phyloP scores from a whole-genome alignment of 371 early-diverging fungal genomes.

The Mortierella sp. region DNA sequence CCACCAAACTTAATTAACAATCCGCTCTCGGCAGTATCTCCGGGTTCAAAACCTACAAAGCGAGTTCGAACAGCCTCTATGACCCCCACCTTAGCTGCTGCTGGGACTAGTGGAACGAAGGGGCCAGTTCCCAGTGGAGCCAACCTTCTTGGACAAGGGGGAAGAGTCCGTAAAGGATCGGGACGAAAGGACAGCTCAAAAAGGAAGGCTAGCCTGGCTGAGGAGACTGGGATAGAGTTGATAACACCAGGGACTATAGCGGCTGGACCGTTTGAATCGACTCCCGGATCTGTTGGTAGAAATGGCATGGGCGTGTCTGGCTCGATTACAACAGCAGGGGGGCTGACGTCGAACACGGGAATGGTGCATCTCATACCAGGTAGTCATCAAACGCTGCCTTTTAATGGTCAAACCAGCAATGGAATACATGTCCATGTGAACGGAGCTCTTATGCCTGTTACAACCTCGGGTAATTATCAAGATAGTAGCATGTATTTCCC shows the following conservation, averaged over 20 bases:
- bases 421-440: background rate
- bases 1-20: background rate
- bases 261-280: constrained; percentile 17
- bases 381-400: background rate
- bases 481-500: background rate
- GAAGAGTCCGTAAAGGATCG: constrained; percentile 21
- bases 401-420: too few species aligned
- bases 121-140: background rate
- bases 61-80: constrained; percentile 34
- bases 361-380: background rate
- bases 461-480: background rate
- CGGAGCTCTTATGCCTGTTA: background rate
- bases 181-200: constrained; percentile 37
- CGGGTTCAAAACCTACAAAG: constrained; percentile 25
- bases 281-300: background rate
- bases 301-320: background rate
- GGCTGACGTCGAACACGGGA: background rate
- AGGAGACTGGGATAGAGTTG: background rate
- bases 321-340: background rate
- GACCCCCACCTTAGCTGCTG: constrained; percentile 25
- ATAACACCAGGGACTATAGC: background rate
- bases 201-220: constrained; percentile 29
- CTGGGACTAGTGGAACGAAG: constrained; percentile 6
- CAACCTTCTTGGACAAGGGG: background rate
- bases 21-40: background rate